Percentiles rank a stretch among this genome's conserved stretches.
Conservation (phyloP, 129 eudicot species). For the Pulicaria dysenterica region DNA sequence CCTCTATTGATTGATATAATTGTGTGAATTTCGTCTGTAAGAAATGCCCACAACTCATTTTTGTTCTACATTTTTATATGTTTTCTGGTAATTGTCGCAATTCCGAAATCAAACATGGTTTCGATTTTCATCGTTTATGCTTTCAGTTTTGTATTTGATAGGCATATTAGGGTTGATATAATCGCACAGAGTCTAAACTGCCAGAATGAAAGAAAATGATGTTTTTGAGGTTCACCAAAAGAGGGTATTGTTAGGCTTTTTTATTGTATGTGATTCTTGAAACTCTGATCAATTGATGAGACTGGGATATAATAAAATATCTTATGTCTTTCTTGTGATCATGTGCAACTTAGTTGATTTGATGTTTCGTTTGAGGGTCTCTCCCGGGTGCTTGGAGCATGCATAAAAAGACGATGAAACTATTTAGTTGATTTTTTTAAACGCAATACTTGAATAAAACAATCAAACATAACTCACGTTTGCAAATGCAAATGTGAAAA, state of each 20-base stretch:
- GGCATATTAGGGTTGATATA: not conserved
- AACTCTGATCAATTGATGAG: not conserved
- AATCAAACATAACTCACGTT: no score
- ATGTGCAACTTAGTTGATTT: not conserved
- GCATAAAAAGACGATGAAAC: no score
- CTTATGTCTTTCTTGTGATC: not conserved
- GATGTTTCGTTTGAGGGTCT: no score
- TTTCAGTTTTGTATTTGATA: conserved; percentile 8
- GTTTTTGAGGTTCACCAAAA: not conserved
- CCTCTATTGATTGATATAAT: conserved; percentile 8
- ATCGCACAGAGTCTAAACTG: not conserved
- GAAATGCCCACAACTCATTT: not conserved
- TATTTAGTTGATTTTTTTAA: no score
- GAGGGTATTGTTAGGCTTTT: not conserved
- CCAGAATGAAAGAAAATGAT: not conserved
- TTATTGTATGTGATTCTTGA: not conserved
- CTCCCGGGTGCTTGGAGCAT: no score
- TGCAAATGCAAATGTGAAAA: no score
- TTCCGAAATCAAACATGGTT: not conserved
- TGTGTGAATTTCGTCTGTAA: conserved; percentile 8
- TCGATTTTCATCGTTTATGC: not conserved
- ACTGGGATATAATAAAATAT: not conserved
- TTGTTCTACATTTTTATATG: not conserved
- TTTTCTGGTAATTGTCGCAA: not conserved
- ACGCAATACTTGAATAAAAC: no score